Base-by-base conservation (phyloP, 1,284 basidiomycete genomes). In the Rhodotorula mucilaginosa region DNA sequence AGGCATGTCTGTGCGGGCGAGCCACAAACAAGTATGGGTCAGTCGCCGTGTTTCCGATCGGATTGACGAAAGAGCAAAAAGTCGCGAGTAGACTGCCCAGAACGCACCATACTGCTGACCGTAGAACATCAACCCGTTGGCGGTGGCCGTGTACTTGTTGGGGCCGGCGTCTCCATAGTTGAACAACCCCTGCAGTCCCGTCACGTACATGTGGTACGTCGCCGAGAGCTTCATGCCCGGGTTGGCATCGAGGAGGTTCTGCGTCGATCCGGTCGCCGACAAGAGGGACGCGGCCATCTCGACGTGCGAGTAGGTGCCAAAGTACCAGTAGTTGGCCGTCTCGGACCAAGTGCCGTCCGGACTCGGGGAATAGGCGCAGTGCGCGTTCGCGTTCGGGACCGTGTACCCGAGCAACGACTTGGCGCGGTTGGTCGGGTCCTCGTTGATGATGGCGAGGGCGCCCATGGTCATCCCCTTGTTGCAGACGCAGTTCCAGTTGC, bases 401-500 rank as follows among this genome's bases (percentile, higher is more conserved):
- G 91, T 90, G 58, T 59, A 59, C 54, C 82, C 82, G 61, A 97
- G 87, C 58, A 97, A 83, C 71, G 86, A 82, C 73, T 85, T 79
- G 0, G 95, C 91, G 47, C n/a, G 47, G 58, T 89, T 89, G 4
- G 90, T 89, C 19, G 86, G 87, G 79, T 97, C 95, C 69, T 95
- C 91, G 70, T 87, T 88, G 26, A 92, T 83, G 78, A 99, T 93
- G 58, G 96, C 94, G 59, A 99, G 88, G 0, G 97, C 87, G 65
- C 87, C 97, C 79, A 97, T 82, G 34, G 91, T 91, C 76, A 99
- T 84, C 73, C 96, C 96, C 68, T 88, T 88, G 81, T 98, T 99
- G 84, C 90, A 93, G 73, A 98, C 70, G 57, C 96, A 98, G 82
- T 98, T 98, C 95, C 95, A 98, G 84, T 98, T 98, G 58, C 96